Evolutionary conservation across 495 filamentous ascomycete genomes (phyloP), one percentile per base, ranked within the genome.

Genomic region (Penicillium malachiteum): DNA sequence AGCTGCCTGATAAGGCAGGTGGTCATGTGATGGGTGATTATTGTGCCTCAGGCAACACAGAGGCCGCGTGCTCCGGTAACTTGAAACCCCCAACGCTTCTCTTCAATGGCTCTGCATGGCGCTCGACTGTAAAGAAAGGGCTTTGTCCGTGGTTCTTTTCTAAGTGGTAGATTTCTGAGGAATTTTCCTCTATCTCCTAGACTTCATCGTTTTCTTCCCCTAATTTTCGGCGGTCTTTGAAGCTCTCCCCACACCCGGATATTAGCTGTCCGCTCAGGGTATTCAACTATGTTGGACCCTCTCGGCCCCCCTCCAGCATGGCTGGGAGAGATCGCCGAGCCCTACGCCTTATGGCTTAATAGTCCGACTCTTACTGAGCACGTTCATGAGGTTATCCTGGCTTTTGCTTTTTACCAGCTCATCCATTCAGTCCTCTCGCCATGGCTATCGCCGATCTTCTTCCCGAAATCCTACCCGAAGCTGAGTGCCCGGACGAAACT

Each of bases 301-400:
- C 68, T 85, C 50, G 72, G 76, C 3, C 69, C 71, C 16, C 70
- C 78, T 2, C 73, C 79, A 17, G 56, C 59, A 53, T 74, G 76
- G 70, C 71, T 81, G 18, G 58, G 71, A 60, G 63, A 65, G 49
- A 57, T 73, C 14, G 57, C 72, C 47, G 67, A 74, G 46, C 76
- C 77, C 30, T 73, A 80, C 63, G 76, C 78, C 18, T 65, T 71
- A 32, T 74, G 66, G 32, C 65, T 89, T 59, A 68, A 69, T 45
- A 78, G 97, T 37, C 78, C 84, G 7, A 87, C 88, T 11, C 82
- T 97, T 39, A 81, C 88, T 3, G 78, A 92, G 18, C 94, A 99
- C 73, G 77, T 91, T 70, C 94, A 99, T 76, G 93, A 99, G 69
- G 79, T 97, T 49, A 58, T 93, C 60, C 71, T 86, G 59, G 85